Base-by-base conservation (phyloP, 352 stramenopile genomes). In the Pythium grandisporangium region DNA sequence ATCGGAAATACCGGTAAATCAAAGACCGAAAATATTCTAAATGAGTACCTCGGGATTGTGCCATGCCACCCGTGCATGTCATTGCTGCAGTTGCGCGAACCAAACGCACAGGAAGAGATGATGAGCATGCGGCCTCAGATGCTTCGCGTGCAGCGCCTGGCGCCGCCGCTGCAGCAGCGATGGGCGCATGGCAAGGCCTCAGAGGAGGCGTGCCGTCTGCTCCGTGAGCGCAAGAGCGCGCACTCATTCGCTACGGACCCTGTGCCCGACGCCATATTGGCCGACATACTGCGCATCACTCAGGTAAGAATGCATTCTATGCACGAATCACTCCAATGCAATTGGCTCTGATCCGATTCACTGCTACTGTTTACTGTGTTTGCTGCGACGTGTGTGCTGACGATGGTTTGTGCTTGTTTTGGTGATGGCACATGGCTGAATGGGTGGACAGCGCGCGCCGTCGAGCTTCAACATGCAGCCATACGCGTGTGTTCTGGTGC, bases 381-480 rank as follows among this genome's bases (percentile, higher is more conserved):
- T 7, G 10, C n/a, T n/a, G n/a, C n/a, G n/a, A n/a, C n/a, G n/a
- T n/a, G n/a, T n/a, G n/a, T n/a, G n/a, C n/a, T n/a, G n/a, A n/a
- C n/a, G n/a, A n/a, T n/a, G n/a, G n/a, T n/a, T n/a, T n/a, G n/a
- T n/a, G n/a, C n/a, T 53, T 5, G 22, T 2, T 39, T 17, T 10
- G 20, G 14, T 42, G 4, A 19, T 2, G 5, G 3, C 3, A n/a
- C 26, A 13, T 47, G 25, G 27, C 8, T 13, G 13, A 11, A 11
- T 42, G 25, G 34, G 20, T 36, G 27, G 19, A 40, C 26, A 88
- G 75, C 62, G 71, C 39, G 74, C 76, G 3, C 81, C 81, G 1
- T 84, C 60, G n/a, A 68, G 74, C 5, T 90, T 92, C 50, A 94
- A 94, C 46, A 73, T 63, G 33, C 70, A 88, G 51, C 76, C 78